Evolutionary conservation across 2,329 filamentous ascomycete species (phyloP), one percentile per base, ranked within the genome.

Genomic region (Sphaerulina musiva): DNA sequence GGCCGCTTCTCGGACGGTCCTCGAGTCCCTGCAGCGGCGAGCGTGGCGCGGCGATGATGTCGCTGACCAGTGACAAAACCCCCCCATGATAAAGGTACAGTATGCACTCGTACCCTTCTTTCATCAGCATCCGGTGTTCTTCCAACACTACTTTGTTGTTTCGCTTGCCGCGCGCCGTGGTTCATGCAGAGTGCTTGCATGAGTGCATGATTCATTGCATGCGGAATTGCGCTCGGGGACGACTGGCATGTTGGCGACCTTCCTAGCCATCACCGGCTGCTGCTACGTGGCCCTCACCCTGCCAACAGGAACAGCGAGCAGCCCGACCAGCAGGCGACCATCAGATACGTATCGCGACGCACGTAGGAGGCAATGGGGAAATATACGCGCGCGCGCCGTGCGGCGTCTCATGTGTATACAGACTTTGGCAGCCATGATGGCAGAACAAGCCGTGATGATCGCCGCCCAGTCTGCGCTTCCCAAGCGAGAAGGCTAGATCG

Each of bases 101-200:
- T 20, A 20, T 20, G 26, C 46, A 9, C 8, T 36, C 4, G 8
- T 36, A 36, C 8, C 32, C 32, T 9, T 36, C 32, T 36, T 12
- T 36, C 32, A 36, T 36, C 32, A 36, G 8, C 36, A n/a, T 23
- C 36, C 46, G 48, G 32, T 12, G 38, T 50, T 50, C 29, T 17
- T 2, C 20, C 46, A 14, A 40, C n/a, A 36, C 47, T 29, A 8
- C 43, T 43, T 6, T 31, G 20, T 9, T 32, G 44, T 34, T 9
- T 39, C 26, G 39, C 26, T 42, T 26, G 8, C 29, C 47, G 47
- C 47, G 38, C 38, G 47, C 47, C 47, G 26, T 9, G 40, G 47
- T 50, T 26, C 47, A 50, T 50, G 47, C 47, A 32, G 46, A 48
- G 38, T 48, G 46, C 46, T 38, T 29, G 46, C 36, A 17, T 17